These are phyloP conservation scores for Tetraselmis chui DNA, from an alignment of 139 green algal genomes.

Conservation along the genomic window DNA sequence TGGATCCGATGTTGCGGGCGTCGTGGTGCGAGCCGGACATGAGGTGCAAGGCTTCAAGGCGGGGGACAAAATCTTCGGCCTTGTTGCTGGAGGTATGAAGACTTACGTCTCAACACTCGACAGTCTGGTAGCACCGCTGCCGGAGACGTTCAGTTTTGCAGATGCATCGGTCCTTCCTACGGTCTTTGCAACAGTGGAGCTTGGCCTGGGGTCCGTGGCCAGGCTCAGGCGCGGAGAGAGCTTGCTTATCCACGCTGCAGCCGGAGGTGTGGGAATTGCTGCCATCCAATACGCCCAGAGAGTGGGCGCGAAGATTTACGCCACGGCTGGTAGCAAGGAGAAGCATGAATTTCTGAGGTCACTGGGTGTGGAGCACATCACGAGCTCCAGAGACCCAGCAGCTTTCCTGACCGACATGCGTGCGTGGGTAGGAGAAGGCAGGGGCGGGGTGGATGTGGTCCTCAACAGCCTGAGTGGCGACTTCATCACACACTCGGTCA, in stretches of 20 bases:
- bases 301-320: constrained; percentile 30
- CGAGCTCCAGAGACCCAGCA: constrained; percentile 47
- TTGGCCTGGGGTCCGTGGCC: constrained; percentile 36
- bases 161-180: constrained; percentile 66
- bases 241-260: constrained; percentile 67
- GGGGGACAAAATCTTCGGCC: constrained; percentile 70
- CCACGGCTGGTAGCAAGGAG: constrained; percentile 55
- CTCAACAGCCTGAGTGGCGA: constrained; percentile 67
- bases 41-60: not conserved
- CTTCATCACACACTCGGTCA: not conserved
- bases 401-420: constrained; percentile 39
- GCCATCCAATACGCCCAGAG: constrained; percentile 42
- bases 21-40: constrained; percentile 48
- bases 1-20: constrained; percentile 67
- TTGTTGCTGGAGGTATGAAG: constrained; percentile 63
- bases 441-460: constrained; percentile 52
- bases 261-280: constrained; percentile 74
- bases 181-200: constrained; percentile 73
- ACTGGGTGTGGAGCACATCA: constrained; percentile 37
- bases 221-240: constrained; percentile 28
- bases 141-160: constrained; percentile 57
- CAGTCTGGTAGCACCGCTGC: constrained; percentile 29
- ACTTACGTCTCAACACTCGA: constrained; percentile 49
- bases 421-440: not conserved
- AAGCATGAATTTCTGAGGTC: constrained; percentile 62